These are phyloP conservation scores for Petunia hybrid DNA, from an alignment of 305 asterid species.

Conservation along the genomic window DNA sequence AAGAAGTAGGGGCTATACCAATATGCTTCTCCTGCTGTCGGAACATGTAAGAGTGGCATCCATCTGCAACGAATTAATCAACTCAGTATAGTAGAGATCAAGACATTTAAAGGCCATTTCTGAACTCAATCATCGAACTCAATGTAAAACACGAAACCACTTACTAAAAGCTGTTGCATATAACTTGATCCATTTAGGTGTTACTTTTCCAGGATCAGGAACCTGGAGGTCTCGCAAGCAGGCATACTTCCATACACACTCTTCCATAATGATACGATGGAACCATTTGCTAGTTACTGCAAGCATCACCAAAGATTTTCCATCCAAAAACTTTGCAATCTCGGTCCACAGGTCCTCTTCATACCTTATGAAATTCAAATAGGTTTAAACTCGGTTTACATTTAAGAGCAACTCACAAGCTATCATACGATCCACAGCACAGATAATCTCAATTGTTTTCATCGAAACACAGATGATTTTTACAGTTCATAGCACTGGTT, in stretches of 20 bases:
- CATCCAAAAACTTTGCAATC: constrained; percentile 92
- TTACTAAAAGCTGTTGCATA: constrained; percentile 87
- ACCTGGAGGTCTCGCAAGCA: constrained; percentile 96
- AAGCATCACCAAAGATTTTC: constrained; percentile 85
- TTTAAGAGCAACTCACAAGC: constrained; percentile 26
- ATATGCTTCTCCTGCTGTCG: constrained; percentile 92
- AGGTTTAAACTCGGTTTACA: constrained; percentile 29
- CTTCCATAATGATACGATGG: constrained; percentile 67
- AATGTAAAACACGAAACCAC: constrained; percentile 28
- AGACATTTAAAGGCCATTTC: background rate
- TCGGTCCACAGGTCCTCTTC: constrained; percentile 95
- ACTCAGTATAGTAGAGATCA: constrained; percentile 32
- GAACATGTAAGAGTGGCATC: constrained; percentile 83
- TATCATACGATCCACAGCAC: constrained; percentile 1
- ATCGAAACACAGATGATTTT: constrained; percentile 10
- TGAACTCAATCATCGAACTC: background rate
- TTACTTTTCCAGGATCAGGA: constrained; percentile 70
- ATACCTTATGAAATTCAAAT: constrained; percentile 53
- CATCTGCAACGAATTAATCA: constrained; percentile 65
- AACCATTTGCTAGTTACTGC: constrained; percentile 87
- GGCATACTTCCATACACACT: constrained; percentile 82
- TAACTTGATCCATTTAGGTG: constrained; percentile 78
- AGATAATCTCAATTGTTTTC: background rate
- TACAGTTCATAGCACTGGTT: constrained; percentile 16
- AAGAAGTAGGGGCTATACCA: constrained; percentile 49